Evolutionary conservation across 108 stramenopile species (phyloP), one percentile per base, ranked within the genome.

Genomic region (Parmales sp.): DNA sequence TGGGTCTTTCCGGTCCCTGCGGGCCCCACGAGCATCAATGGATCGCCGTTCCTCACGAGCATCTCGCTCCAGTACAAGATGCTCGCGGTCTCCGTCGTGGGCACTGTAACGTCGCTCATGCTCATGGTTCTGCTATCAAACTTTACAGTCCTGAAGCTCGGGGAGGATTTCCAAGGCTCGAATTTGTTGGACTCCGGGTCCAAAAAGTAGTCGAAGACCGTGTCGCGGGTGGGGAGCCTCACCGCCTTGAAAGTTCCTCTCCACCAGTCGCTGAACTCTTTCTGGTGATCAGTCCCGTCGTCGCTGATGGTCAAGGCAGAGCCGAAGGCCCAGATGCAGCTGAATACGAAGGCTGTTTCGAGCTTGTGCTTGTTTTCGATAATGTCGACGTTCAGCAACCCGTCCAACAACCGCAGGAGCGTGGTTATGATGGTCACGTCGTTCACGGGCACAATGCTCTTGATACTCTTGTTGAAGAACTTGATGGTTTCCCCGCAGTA

Each of bases 171-270:
- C 86, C 86, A 87, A n/a, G 72, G 77, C 31, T 87, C 86, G 64
- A 87, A 86, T 25, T 66, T 63, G 34, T 77, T 76, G 13, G 71
- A 49, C 7, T 54, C 76, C 0, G 79, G 71, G 49, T 87, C 82
- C 3, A 85, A 73, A 72, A 76, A 86, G 78, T 87, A 87, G 72
- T 87, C 86, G 39, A 87, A 87, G 20, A 87, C 78, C 1, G 86
- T 87, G 38, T 87, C 84, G 25, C 84, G 81, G 22, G 71, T 65
- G 2, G 86, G 86, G 25, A 87, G 60, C 22, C 83, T 80, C 31
- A 87, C 83, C 31, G 65, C 51, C 38, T 81, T 78, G 77, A 81
- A 87, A 16, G 78, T 72, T 0, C 43, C 19, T 23, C 75, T 60
- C 86, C 86, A 87, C 77, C 77, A 87, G 28, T 83, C 83, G 25